phyloP scores from a whole-genome alignment of 768 basidiomycete genomes.

The Pulveroboletus frians region DNA sequence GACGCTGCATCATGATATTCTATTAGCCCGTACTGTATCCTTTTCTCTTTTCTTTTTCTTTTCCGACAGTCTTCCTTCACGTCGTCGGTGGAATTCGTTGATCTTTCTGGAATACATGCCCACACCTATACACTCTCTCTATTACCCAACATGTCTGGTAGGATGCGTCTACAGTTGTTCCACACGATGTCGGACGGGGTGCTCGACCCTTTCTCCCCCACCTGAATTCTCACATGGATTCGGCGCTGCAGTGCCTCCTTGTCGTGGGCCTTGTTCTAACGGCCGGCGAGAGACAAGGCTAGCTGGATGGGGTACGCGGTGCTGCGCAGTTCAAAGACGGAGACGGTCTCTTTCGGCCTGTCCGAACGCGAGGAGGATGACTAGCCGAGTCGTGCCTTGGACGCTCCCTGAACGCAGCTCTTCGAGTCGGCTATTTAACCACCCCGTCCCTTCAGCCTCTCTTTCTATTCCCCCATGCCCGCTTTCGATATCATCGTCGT shows the following conservation, averaged over 20 bases:
- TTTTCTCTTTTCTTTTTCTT: conserved; percentile 2
- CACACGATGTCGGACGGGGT: not conserved
- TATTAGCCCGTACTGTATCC: conserved; percentile 17
- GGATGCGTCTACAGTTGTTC: too few species aligned
- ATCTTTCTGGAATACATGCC: conserved; percentile 26
- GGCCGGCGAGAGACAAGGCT: not conserved
- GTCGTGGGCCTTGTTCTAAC: conserved; percentile 3
- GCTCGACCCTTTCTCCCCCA: not conserved
- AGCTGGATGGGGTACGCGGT: conserved; percentile 6
- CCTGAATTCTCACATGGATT: conserved; percentile 13
- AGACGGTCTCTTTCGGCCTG: too few species aligned
- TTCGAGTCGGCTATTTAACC: not conserved
- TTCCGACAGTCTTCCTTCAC: conserved; percentile 7
- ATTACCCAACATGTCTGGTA: conserved; percentile 1
- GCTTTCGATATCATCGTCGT: conserved; percentile 72
- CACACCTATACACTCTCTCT: conserved; percentile 28
- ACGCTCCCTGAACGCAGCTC: not conserved
- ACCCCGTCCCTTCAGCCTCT: not conserved
- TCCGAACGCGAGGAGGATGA: too few species aligned
- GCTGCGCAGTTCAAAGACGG: not conserved
- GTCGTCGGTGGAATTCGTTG: conserved; percentile 10
- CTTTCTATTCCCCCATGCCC: conserved; percentile 30
- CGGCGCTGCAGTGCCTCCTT: too few species aligned
- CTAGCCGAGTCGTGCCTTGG: conserved; percentile 25
- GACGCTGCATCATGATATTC: conserved; percentile 8